Evolutionary conservation across 2,329 filamentous ascomycete genomes (phyloP).

Genomic region (Bipolaris sorokiniana): DNA sequence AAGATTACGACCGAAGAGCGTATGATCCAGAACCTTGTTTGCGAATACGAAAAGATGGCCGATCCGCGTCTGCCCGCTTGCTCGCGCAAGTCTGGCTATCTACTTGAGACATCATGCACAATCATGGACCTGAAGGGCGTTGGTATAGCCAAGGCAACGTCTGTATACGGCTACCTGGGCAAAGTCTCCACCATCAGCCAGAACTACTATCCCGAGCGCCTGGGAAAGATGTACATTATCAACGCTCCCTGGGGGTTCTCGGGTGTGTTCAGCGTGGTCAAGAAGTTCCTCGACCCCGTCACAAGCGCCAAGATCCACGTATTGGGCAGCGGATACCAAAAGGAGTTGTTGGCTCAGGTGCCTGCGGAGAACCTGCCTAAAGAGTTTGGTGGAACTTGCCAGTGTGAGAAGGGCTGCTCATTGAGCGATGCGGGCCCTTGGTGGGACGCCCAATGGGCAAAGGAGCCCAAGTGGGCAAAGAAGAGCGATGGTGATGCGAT

Average conservation of each 20-base stretch:
- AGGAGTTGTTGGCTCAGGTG: constrained; percentile 82
- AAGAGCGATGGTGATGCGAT: constrained; percentile 38
- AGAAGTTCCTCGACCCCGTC: constrained; percentile 94
- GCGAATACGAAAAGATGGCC: constrained; percentile 95
- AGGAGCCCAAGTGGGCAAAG: constrained; percentile 60
- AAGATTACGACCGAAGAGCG: constrained; percentile 91
- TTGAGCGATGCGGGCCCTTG: constrained; percentile 92
- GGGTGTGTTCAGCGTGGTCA: constrained; percentile 82
- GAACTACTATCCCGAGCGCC: constrained; percentile 98
- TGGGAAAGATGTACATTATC: constrained; percentile 96
- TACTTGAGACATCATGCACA: constrained; percentile 97
- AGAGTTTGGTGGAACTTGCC: constrained; percentile 81
- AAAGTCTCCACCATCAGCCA: constrained; percentile 88
- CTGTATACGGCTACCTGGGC: constrained; percentile 87
- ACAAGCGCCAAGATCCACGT: constrained; percentile 97
- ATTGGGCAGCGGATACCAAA: constrained; percentile 79
- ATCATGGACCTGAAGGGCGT: constrained; percentile 99
- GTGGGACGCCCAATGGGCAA: constrained; percentile 73
- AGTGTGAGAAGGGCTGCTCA: constrained; percentile 81
- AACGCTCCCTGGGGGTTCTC: constrained; percentile 96
- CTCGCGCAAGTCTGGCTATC: constrained; percentile 85
- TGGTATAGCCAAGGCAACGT: constrained; percentile 77
- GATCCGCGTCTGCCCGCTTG: constrained; percentile 94
- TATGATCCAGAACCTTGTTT: constrained; percentile 95
- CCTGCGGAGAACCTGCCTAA: constrained; percentile 88